Evolutionary conservation across 129 eudicot species (phyloP), one percentile per base, ranked within the genome.

Genomic region (Rutidosis leptorrhynchoides): DNA sequence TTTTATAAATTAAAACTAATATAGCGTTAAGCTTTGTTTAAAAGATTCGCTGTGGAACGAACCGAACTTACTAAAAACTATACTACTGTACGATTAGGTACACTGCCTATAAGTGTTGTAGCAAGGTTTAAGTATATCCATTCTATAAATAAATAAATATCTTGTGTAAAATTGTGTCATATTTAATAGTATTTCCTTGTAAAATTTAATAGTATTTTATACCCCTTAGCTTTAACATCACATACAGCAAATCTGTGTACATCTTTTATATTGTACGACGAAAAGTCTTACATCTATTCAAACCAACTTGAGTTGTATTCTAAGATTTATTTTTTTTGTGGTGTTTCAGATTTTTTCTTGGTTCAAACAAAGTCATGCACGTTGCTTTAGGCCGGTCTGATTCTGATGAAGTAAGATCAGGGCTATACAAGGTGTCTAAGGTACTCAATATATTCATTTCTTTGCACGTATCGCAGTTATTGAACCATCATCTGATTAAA

Each of bases 301-400:
- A 15, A 49, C 17, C 17, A 6, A 20, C 56, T 49, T 49, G 56
- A 10, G 35, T 40, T 0, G n/a, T n/a, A n/a, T n/a, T n/a, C n/a
- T n/a, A n/a, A n/a, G n/a, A 2, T 10, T 15, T 6, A 49, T 37
- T 2, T 37, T 11, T 0, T 1, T 53, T 45, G 10, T 65, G 29
- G 3, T 35, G 57, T 56, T 22, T 59, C 83, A 91, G 97, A 69
- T 91, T 91, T 60, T 91, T 91, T 63, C 87, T 91, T 3, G 97
- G 97, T 54, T 87, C 97, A 65, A 91, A 91, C 83, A 91, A 91
- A 84, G 97, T 91, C n/a, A 91, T 87, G 97, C 97, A 91, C 71
- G 86, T 91, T 64, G 86, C 96, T 45, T 66, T 91, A 30, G 97
- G 97, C 10, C 82, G 96, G 5, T 87, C 97, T 65, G 80, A 55